Evolutionary conservation across 495 filamentous ascomycete species (phyloP).

Genomic region (Monascus purpureus): DNA sequence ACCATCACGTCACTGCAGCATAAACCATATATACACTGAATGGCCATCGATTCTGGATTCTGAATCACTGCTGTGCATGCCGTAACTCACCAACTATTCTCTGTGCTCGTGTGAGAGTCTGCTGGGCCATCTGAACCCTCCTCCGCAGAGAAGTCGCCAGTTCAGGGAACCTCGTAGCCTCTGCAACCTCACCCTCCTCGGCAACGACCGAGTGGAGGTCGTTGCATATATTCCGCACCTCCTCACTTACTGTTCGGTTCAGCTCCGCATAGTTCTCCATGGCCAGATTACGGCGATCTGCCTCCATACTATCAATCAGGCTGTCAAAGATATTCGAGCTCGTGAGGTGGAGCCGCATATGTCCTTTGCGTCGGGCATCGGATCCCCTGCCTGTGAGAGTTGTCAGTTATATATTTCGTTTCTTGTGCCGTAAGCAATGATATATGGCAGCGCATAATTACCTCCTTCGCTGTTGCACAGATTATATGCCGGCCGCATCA

Average conservation of each 20-base stretch:
- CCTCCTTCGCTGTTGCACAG: conserved; percentile 6
- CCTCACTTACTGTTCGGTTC: background rate
- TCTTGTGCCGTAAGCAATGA: background rate
- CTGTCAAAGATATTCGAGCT: background rate
- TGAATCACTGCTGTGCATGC: no score
- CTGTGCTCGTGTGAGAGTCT: no score
- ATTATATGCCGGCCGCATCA: conserved; percentile 12
- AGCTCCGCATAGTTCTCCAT: background rate
- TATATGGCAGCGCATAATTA: no score
- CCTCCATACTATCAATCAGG: background rate
- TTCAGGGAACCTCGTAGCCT: background rate
- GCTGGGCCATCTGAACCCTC: no score
- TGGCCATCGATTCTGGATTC: no score
- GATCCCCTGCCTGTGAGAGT: background rate
- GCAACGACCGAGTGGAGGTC: background rate
- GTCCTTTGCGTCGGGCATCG: background rate
- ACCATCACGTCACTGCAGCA: conserved; percentile 5
- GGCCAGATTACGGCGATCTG: background rate
- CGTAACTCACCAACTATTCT: no score
- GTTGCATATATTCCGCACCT: background rate
- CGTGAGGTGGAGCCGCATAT: background rate
- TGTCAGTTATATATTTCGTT: background rate
- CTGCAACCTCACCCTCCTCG: background rate
- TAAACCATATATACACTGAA: no score
- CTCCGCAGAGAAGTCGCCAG: no score